A percentile compares a stretch with the other conserved stretches of the same genome.
Conservation (phyloP, 805 yeast genomes). For the Wickerhamiella brachini region DNA sequence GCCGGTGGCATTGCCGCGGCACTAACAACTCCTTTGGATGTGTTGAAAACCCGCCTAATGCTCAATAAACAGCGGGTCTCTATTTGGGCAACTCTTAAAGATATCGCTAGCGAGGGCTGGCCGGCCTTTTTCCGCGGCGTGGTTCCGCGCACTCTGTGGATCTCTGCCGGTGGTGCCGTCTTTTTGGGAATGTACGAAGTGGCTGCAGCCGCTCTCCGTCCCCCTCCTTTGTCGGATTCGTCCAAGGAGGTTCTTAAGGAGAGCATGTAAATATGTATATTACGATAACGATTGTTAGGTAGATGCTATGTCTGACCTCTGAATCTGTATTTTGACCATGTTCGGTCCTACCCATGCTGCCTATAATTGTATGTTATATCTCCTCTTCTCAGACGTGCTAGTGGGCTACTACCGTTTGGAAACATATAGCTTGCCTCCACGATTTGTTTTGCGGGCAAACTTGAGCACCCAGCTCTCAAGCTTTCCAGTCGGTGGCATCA, state of each 20-base stretch:
- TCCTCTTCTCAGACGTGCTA: too few relatives aligned
- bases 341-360: too few relatives aligned
- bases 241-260: neutral
- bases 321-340: too few relatives aligned
- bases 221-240: neutral
- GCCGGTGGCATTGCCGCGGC: constrained; percentile 97
- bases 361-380: too few relatives aligned
- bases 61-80: constrained; percentile 39
- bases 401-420: constrained; percentile 22
- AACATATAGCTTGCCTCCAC: constrained; percentile 30
- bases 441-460: constrained; percentile 39
- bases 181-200: constrained; percentile 85
- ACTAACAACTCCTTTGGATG: constrained; percentile 84
- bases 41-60: constrained; percentile 89
- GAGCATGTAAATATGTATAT: neutral
- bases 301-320: neutral
- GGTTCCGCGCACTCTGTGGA: constrained; percentile 96
- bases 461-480: constrained; percentile 33
- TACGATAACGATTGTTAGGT: neutral
- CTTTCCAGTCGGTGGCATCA: constrained; percentile 39
- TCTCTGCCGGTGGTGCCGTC: constrained; percentile 95
- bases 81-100: constrained; percentile 33
- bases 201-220: neutral
- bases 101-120: constrained; percentile 51
- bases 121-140: constrained; percentile 66